A percentile compares a stretch with the other conserved stretches of the same genome.
These are phyloP conservation scores for Lippia alba DNA, from an alignment of 305 asterid genomes.

Conservation along the genomic window DNA sequence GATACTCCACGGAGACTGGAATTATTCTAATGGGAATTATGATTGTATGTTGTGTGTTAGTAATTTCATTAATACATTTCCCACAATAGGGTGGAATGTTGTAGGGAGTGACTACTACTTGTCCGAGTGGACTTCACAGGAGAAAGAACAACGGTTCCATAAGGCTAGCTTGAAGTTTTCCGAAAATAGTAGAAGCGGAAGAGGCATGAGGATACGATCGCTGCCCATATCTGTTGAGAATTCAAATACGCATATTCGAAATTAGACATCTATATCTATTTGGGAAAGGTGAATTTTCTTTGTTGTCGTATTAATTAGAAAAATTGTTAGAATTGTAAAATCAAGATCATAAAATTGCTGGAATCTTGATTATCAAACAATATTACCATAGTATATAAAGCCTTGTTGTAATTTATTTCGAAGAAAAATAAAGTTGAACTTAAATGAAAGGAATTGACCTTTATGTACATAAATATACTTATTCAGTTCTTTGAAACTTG, in stretches of 20 bases:
- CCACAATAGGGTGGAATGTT: conserved; percentile 97
- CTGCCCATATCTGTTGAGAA: conserved; percentile 35
- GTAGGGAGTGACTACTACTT: conserved; percentile 73
- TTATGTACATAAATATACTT: no score
- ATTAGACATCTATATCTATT: no score
- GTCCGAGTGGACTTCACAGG: conserved; percentile 68
- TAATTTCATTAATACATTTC: conserved; percentile 58
- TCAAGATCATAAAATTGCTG: no score
- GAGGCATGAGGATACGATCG: conserved; percentile 49
- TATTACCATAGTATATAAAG: no score
- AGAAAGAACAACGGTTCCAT: conserved; percentile 63
- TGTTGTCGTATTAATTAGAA: no score
- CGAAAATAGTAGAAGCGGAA: conserved; percentile 64
- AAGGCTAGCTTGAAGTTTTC: conserved; percentile 75
- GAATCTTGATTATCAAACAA: no score
- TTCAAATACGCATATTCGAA: conserved; percentile 32
- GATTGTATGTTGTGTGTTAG: conserved; percentile 67
- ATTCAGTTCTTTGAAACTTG: no score
- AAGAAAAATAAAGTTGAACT: no score
- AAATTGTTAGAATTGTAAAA: no score
- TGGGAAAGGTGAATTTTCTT: no score
- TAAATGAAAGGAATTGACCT: no score
- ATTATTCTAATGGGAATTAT: conserved; percentile 77
- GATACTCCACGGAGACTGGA: conserved; percentile 71
- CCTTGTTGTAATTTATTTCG: no score